Evolutionary conservation across 1,284 basidiomycete genomes (phyloP), one percentile per base, ranked within the genome.

Genomic region (Naganishia liquefaciens): DNA sequence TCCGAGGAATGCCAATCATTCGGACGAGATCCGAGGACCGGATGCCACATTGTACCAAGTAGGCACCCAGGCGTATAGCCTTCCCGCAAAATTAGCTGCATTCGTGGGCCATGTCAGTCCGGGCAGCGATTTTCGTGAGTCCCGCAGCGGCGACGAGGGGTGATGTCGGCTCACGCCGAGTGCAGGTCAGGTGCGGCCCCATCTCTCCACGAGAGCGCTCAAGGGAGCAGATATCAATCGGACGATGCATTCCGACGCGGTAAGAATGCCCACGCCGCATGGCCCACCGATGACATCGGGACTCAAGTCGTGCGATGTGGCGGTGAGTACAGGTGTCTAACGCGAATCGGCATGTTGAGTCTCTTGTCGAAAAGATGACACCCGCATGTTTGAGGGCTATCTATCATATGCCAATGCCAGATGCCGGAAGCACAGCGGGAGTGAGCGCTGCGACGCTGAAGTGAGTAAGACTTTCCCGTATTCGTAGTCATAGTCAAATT

Each of bases 91-190:
- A 5, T 40, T 60, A 46, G 57, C 57, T 21, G 33, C 30, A 3
- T 60, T 39, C 39, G 57, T 60, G 6, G 57, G 57, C 4, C 57
- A 60, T 39, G 49, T 60, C 46, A 60, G 49, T 11, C 57, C 57
- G 33, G 57, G 57, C 3, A 60, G 21, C 19, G 57, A 60, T 40
- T 60, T 60, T 23, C 57, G 57, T 60, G 25, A 49, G 57, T 60
- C 5, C 15, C 19, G 15, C 10, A n/a, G n/a, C 28, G 10, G 17
- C 9, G 28, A 17, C 10, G 5, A 23, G n/a, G 15, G 15, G 4
- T 10, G 33, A 37, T 10, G 33, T 10, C 10, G 33, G 33, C 33
- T 37, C 10, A 37, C 13, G 33, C 9, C 2, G 33, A 7, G 7
- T 6, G 30, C 30, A 60, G 57, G 57, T 50, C 57, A 50, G 19